Evolutionary conservation across 2,329 filamentous ascomycete species (phyloP).

Genomic region (Trichophyton benhamiae): DNA sequence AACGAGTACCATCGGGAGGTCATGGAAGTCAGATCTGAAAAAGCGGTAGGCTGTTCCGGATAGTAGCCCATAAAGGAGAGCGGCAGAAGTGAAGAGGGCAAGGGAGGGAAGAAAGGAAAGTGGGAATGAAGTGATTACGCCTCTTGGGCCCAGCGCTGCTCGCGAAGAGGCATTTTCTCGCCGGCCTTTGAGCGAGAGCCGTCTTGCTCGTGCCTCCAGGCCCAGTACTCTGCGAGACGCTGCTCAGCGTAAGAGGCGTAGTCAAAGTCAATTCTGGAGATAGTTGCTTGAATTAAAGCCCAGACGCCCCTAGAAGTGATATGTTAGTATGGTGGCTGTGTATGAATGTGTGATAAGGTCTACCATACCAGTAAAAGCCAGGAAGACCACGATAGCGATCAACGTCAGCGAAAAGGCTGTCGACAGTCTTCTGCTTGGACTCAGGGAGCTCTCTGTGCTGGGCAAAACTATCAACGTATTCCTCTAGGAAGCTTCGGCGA

Average conservation of each 20-base stretch:
- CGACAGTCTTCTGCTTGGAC: slow-evolving; percentile 50
- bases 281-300: slow-evolving; percentile 86
- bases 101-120: no score
- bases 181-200: slow-evolving; percentile 45
- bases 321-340: neutral
- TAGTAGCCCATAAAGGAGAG: neutral
- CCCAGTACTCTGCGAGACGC: slow-evolving; percentile 81
- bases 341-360: neutral
- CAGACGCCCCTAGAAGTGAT: slow-evolving; percentile 65
- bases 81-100: neutral
- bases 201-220: slow-evolving; percentile 66
- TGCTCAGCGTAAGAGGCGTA: slow-evolving; percentile 84
- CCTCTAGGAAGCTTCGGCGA: slow-evolving; percentile 65
- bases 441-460: slow-evolving; percentile 31
- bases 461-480: slow-evolving; percentile 70
- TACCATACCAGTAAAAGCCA: slow-evolving; percentile 58
- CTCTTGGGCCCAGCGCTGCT: slow-evolving; percentile 64
- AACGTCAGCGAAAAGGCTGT: slow-evolving; percentile 64
- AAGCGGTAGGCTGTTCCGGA: neutral
- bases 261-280: slow-evolving; percentile 93
- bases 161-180: slow-evolving; percentile 57
- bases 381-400: slow-evolving; percentile 80
- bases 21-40: neutral
- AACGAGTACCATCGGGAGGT: neutral
- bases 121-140: slow-evolving; percentile 7